Evolutionary conservation across 768 basidiomycete species (phyloP).

Genomic region (Termitomyces sp.): DNA sequence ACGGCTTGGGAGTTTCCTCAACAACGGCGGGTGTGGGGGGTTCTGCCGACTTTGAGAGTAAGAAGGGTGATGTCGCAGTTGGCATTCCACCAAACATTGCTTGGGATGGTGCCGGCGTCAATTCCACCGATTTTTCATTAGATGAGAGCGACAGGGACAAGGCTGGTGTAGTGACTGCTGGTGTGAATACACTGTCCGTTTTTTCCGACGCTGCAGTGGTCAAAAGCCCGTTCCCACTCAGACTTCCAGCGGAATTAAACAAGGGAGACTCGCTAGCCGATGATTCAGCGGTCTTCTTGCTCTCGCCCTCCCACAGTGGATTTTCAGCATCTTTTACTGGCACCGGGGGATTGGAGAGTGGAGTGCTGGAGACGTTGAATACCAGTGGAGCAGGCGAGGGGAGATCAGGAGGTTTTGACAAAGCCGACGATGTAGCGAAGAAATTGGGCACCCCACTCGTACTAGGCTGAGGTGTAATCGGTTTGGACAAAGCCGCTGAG

Average conservation of each 20-base stretch:
- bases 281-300: constrained; percentile 12
- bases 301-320: constrained; percentile 41
- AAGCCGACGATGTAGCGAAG: constrained; percentile 50
- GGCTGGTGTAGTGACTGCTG: background rate
- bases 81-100: background rate
- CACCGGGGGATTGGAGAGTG: constrained; percentile 1
- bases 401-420: constrained; percentile 36
- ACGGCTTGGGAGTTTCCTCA: background rate
- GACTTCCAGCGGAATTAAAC: constrained; percentile 4
- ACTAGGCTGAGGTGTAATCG: background rate
- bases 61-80: background rate
- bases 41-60: constrained; percentile 8
- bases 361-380: constrained; percentile 15
- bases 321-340: constrained; percentile 39
- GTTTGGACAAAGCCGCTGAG: background rate
- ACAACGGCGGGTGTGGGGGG: background rate
- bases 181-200: background rate
- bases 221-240: background rate
- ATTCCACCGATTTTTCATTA: background rate
- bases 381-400: constrained; percentile 21
- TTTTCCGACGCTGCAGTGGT: background rate
- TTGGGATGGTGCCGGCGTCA: background rate
- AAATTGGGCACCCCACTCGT: constrained; percentile 54
- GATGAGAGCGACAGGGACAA: background rate
- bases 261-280: constrained; percentile 3